Conservation (phyloP, 176 grass and related monocot genomes). For the Carex pumila region DNA sequence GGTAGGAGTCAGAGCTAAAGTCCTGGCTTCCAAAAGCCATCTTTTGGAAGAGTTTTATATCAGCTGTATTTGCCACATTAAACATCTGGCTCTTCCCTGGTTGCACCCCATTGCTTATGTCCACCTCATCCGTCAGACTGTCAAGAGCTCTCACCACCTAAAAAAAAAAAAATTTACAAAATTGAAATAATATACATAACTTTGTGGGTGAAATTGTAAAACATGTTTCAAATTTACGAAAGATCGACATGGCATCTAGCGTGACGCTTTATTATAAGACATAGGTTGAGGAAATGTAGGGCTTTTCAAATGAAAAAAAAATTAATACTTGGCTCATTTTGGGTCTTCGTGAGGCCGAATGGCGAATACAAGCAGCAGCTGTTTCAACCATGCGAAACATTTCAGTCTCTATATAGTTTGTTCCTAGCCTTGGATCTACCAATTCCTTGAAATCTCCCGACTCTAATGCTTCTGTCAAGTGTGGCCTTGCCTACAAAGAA, state of each 20-base stretch:
- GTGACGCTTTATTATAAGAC: not conserved
- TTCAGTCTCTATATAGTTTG: constrained; percentile 54
- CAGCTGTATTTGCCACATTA: constrained; percentile 54
- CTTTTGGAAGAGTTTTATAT: constrained; percentile 70
- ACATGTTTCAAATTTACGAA: not conserved
- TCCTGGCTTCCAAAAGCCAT: constrained; percentile 94
- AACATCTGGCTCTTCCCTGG: constrained; percentile 82
- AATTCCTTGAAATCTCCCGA: constrained; percentile 51
- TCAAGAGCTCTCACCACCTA: constrained; percentile 83
- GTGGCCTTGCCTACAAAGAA: constrained; percentile 44
- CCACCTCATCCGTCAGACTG: constrained; percentile 51
- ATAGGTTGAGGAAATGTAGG: not conserved
- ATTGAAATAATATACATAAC: not conserved
- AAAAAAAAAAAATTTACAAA: not conserved
- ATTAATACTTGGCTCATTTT: constrained; percentile 71
- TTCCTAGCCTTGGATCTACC: constrained; percentile 46
- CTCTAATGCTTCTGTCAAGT: constrained; percentile 52
- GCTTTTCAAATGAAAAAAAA: not conserved
- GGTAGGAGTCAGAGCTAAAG: constrained; percentile 53
- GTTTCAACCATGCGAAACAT: constrained; percentile 77
- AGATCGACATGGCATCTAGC: not conserved
- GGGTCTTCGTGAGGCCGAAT: constrained; percentile 68
- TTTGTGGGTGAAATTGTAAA: not conserved
- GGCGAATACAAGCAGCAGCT: constrained; percentile 75
- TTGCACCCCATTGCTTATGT: constrained; percentile 75